Evolutionary conservation across 1,284 basidiomycete species (phyloP).

Genomic region (Ceratobasidium sp.): DNA sequence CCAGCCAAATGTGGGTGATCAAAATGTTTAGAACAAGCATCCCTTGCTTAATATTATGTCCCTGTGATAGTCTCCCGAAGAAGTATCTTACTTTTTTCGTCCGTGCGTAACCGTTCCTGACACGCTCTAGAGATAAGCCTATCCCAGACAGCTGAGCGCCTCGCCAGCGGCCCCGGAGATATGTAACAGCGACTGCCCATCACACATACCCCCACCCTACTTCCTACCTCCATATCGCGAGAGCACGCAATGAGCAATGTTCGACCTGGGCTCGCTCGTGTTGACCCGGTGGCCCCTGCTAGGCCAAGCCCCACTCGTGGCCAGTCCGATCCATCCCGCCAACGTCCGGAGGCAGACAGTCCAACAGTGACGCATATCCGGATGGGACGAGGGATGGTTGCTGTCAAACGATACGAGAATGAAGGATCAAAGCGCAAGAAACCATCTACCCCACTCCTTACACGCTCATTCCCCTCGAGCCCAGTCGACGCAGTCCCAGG

Average conservation of each 20-base stretch:
- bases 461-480: neutral
- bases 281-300: neutral
- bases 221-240: neutral
- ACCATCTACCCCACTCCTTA: neutral
- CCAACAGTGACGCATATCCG: conserved; percentile 4
- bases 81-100: neutral
- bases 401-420: conserved; percentile 10
- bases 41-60: too few species aligned
- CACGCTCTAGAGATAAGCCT: conserved; percentile 12
- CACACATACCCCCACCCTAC: neutral
- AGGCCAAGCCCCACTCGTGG: neutral
- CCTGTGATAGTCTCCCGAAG: too few species aligned
- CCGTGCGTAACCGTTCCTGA: neutral
- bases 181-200: neutral
- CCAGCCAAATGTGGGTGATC: too few species aligned
- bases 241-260: conserved; percentile 11
- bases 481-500: neutral
- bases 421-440: neutral
- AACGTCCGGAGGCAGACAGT: neutral
- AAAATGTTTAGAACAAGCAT: too few species aligned
- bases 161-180: conserved; percentile 7
- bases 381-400: conserved; percentile 18
- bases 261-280: conserved; percentile 2
- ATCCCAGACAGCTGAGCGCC: conserved; percentile 7
- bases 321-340: neutral